Evolutionary conservation across 495 filamentous ascomycete genomes (phyloP), one percentile per base, ranked within the genome.

Genomic region (Tuber borchii): DNA sequence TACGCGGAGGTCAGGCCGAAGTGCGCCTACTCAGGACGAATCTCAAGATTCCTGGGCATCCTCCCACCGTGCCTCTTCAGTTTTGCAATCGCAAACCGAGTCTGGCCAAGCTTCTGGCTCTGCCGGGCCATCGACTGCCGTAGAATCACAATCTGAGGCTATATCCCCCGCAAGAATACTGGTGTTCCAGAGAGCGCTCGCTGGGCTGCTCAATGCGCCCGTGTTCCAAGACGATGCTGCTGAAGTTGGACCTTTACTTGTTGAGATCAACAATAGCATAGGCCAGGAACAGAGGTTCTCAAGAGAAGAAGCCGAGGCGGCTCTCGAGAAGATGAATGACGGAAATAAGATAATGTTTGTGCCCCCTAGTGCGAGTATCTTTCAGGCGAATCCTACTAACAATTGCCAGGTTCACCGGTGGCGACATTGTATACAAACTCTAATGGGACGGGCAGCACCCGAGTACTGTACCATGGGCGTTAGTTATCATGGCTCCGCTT

Each of bases 311-410:
- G 94, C 92, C 4, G 84, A 92, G 72, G 86, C 88, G 83, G 95
- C 93, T 71, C 83, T 99, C 80, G 87, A 87, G 83, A 88, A 85
- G 81, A 91, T 99, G 93, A 90, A 92, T 75, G 90, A 91, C 69
- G 86, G 87, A 83, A 97, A 97, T 82, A 89, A 93, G 85, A 90
- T 99, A 84, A 98, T 98, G 96, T 97, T 85, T 90, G 92, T 91
- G 9, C 39, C 70, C 37, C n/a, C 31, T 51, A 12, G 48, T 12
- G 22, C 48, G 1, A n/a, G 48, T 20, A 12, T 56, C 48, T 9
- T 45, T 16, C 19, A 43, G 19, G 16, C 17, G 34, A 22, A 68
- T 19, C 20, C 69, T 69, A 48, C 69, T 81, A 75, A 80, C 46
- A n/a, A 40, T 16, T 26, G 43, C 75, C 26, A 81, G 79, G 79